phyloP scores from a whole-genome alignment of 805 yeast genomes.

The Huiozyma sinensis region DNA sequence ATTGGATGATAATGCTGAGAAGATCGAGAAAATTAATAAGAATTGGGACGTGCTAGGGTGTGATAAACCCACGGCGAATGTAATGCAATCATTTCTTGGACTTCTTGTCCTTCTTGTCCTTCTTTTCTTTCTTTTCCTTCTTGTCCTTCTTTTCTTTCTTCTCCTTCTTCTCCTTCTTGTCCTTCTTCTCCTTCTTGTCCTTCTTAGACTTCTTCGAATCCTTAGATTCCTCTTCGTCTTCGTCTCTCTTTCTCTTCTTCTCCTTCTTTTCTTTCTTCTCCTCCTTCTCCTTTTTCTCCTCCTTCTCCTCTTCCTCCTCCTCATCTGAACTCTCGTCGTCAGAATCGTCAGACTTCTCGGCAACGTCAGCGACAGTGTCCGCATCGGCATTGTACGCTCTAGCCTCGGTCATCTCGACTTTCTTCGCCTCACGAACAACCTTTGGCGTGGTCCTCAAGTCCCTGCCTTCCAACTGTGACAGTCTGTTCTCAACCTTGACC shows the following conservation, averaged over 20 bases:
- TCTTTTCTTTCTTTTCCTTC: conserved; percentile 23
- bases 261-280: conserved; percentile 29
- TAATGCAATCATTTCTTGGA: background rate
- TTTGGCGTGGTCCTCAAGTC: conserved; percentile 85
- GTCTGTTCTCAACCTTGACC: conserved; percentile 87
- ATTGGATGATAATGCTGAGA: too few relatives aligned
- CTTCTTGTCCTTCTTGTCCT: background rate
- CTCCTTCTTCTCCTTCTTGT: conserved; percentile 27
- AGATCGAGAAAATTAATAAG: too few relatives aligned
- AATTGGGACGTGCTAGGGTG: too few relatives aligned
- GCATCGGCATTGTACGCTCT: conserved; percentile 93
- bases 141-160: conserved; percentile 25
- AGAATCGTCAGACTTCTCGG: conserved; percentile 23
- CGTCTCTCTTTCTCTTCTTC: conserved; percentile 26
- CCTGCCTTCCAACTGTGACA: conserved; percentile 92
- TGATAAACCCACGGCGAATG: too few relatives aligned
- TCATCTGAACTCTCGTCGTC: conserved; percentile 32
- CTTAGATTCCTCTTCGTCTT: conserved; percentile 26
- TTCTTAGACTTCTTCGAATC: conserved; percentile 29
- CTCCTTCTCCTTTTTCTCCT: conserved; percentile 30
- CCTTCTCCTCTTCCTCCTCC: conserved; percentile 28
- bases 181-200: conserved; percentile 18
- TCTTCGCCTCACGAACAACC: conserved; percentile 71
- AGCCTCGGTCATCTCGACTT: conserved; percentile 77
- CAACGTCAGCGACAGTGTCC: conserved; percentile 48